Conservation (phyloP, 1,284 basidiomycete species). For the Ganoderma resinaceum region DNA sequence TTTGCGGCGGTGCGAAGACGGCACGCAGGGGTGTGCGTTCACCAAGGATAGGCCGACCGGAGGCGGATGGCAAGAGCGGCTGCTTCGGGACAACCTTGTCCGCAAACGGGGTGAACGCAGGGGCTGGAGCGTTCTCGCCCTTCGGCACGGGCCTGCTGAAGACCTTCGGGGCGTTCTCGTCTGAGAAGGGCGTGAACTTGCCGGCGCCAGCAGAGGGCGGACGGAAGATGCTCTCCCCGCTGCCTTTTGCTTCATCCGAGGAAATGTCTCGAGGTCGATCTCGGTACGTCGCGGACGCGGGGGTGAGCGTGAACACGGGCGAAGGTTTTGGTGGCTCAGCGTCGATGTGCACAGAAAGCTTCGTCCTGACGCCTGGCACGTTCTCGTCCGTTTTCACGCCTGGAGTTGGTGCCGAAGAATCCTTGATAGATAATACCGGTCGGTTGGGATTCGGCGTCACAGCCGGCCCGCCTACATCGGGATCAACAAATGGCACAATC, state of each 20-base stretch:
- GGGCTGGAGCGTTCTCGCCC: slow-evolving; percentile 43
- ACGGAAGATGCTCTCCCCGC: slow-evolving; percentile 37
- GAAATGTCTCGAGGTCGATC: slow-evolving; percentile 44
- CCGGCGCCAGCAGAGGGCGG: slow-evolving; percentile 20
- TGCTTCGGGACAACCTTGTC: slow-evolving; percentile 25
- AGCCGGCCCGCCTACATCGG: slow-evolving; percentile 36
- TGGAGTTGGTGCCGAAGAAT: slow-evolving; percentile 31
- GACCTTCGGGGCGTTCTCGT: slow-evolving; percentile 65
- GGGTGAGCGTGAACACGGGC: slow-evolving; percentile 64
- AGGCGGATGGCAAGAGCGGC: slow-evolving; percentile 22
- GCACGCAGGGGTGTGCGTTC: slow-evolving; percentile 37
- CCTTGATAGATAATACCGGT: slow-evolving; percentile 47
- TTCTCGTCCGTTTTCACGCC: slow-evolving; percentile 35
- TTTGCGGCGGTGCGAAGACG: slow-evolving; percentile 30
- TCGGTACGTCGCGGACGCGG: slow-evolving; percentile 54
- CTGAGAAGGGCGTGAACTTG: slow-evolving; percentile 57
- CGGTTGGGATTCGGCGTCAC: slow-evolving; percentile 43
- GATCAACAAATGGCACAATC: slow-evolving; percentile 43
- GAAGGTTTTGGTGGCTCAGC: slow-evolving; percentile 26
- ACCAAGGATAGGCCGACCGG: slow-evolving; percentile 29
- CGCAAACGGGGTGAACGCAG: slow-evolving; percentile 54
- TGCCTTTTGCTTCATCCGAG: slow-evolving; percentile 50
- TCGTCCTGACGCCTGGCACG: slow-evolving; percentile 38
- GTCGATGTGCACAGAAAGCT: slow-evolving; percentile 26
- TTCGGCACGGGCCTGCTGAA: slow-evolving; percentile 69